These are phyloP conservation scores for Phytophthora chlamydospora DNA, from an alignment of 352 stramenopile genomes.

Conservation along the genomic window DNA sequence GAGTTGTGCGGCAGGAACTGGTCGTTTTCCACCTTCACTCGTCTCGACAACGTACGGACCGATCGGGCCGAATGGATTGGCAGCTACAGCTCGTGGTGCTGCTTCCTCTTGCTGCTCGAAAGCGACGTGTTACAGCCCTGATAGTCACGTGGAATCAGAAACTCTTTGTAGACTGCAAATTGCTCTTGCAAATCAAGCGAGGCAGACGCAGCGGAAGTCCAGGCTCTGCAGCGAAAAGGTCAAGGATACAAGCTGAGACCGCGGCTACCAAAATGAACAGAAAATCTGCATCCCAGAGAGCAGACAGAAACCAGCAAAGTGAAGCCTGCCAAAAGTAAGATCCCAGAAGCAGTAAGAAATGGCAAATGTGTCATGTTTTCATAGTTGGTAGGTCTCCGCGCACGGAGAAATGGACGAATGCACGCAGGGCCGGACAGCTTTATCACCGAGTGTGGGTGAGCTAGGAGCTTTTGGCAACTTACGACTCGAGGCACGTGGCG, in stretches of 20 bases:
- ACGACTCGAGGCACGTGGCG: conserved; percentile 45
- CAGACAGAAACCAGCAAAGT: conserved; percentile 9
- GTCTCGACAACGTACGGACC: conserved; percentile 20
- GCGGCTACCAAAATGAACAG: conserved; percentile 27
- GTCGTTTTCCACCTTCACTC: conserved; percentile 21
- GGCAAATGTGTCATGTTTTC: conserved; percentile 13
- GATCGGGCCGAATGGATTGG: conserved; percentile 19
- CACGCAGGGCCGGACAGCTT: neutral
- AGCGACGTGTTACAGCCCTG: conserved; percentile 26
- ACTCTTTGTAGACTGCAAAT: neutral
- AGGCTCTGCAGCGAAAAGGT: conserved; percentile 14
- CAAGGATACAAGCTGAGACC: conserved; percentile 25
- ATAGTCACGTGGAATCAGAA: conserved; percentile 36
- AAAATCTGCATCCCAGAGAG: conserved; percentile 7
- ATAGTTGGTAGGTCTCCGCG: conserved; percentile 13
- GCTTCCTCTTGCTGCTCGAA: conserved; percentile 23
- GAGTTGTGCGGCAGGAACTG: conserved; percentile 17
- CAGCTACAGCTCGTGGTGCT: neutral
- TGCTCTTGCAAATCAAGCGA: conserved; percentile 10
- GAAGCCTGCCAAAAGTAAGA: conserved; percentile 32
- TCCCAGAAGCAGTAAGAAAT: conserved; percentile 26
- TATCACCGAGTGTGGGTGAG: neutral
- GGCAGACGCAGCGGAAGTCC: conserved; percentile 29
- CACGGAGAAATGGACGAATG: neutral
- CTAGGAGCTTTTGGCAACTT: neutral